A percentile compares a stretch with the other conserved stretches of the same genome.
These are phyloP conservation scores for Solanum microdontum DNA, from an alignment of 257 asterid genomes.

Conservation along the genomic window DNA sequence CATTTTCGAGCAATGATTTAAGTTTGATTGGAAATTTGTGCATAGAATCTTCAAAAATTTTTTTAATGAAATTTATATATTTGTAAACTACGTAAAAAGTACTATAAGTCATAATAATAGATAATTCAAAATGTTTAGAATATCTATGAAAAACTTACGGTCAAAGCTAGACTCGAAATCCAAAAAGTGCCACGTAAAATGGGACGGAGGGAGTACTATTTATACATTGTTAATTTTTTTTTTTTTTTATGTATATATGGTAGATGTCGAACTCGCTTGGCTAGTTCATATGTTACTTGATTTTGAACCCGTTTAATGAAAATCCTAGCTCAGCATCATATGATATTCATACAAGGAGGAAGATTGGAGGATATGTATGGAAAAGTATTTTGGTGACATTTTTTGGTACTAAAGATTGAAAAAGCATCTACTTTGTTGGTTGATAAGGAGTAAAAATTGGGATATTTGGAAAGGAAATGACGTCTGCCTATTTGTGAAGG, in stretches of 20 bases:
- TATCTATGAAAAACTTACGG: too few relatives aligned
- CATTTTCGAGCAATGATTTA: too few relatives aligned
- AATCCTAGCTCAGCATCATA: neutral
- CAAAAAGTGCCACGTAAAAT: too few relatives aligned
- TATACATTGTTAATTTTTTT: neutral
- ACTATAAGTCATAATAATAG: too few relatives aligned
- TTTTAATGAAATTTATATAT: too few relatives aligned
- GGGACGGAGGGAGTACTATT: too few relatives aligned
- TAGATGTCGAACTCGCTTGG: neutral
- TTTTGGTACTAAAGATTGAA: neutral
- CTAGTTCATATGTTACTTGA: neutral
- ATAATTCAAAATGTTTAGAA: too few relatives aligned
- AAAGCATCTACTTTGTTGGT: neutral
- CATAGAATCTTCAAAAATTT: too few relatives aligned
- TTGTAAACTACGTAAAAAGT: too few relatives aligned
- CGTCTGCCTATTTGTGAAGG: neutral
- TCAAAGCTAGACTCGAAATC: too few relatives aligned
- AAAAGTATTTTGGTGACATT: neutral
- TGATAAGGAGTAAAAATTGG: neutral
- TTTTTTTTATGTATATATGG: too few relatives aligned
- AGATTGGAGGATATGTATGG: neutral
- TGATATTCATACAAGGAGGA: neutral
- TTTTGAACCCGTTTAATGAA: neutral
- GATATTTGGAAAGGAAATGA: neutral
- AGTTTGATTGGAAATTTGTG: too few relatives aligned